These are phyloP conservation scores for Phallus indusiatus DNA, from an alignment of 768 basidiomycete genomes.

Conservation along the genomic window DNA sequence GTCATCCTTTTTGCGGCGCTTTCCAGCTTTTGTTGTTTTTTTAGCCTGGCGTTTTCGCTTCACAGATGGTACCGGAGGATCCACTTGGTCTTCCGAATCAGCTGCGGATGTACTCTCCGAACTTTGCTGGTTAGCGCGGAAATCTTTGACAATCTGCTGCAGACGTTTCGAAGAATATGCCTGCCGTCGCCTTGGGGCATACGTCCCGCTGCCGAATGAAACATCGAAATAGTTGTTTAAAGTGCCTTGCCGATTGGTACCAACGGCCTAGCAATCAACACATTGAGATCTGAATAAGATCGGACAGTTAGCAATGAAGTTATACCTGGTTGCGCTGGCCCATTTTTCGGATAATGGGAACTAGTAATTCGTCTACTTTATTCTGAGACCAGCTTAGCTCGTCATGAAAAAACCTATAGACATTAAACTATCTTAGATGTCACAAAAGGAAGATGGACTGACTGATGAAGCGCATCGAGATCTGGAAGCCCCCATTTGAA, in stretches of 20 bases:
- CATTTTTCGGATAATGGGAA: constrained; percentile 87
- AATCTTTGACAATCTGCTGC: constrained; percentile 78
- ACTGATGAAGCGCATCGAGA: constrained; percentile 83
- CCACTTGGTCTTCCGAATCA: constrained; percentile 21
- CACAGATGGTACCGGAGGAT: constrained; percentile 14
- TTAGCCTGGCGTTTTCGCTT: constrained; percentile 22
- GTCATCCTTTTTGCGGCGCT: background rate
- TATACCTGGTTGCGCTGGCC: constrained; percentile 66
- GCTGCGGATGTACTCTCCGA: constrained; percentile 18
- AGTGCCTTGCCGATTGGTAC: constrained; percentile 68
- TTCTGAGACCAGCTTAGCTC: constrained; percentile 75
- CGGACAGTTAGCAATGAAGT: constrained; percentile 11
- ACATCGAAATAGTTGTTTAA: constrained; percentile 70
- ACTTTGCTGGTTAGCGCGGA: constrained; percentile 29
- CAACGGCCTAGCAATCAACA: constrained; percentile 34
- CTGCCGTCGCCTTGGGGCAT: constrained; percentile 70
- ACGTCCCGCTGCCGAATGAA: constrained; percentile 53
- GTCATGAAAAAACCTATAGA: constrained; percentile 51
- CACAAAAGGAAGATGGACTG: constrained; percentile 20
- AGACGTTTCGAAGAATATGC: constrained; percentile 81
- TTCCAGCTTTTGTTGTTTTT: constrained; percentile 8
- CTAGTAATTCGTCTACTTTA: constrained; percentile 85
- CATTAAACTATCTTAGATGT: background rate
- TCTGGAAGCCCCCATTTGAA: constrained; percentile 99
- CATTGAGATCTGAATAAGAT: constrained; percentile 1